Base-by-base conservation (phyloP, 495 filamentous ascomycete species). In the Aspergillus saccharolyticus region DNA sequence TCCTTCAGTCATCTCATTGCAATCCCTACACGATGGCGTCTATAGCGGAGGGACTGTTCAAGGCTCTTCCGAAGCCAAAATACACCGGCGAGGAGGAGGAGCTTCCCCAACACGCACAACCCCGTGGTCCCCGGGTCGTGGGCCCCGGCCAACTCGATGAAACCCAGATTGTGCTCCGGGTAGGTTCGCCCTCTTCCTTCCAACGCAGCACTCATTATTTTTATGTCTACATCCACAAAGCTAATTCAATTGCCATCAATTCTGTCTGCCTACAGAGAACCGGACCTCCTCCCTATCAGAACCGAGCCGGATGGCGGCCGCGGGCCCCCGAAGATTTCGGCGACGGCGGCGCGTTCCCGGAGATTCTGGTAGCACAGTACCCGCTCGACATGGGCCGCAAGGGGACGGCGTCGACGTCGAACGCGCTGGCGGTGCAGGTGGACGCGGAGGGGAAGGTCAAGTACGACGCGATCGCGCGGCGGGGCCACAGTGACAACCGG, bases 331-430 rank as follows among this genome's bases (percentile, higher is more conserved):
- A 97, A 71, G 95, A 97, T 73, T 97, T 89, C 74, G 92, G 89
- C 64, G 92, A 97, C 78, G 94, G 94, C 56, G 94, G 94, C 64
- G 91, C 93, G 49, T 98, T 97, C 72, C 91, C 94, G 33, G 94
- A 98, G 70, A 86, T 98, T 45, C 85, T 88, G 21, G 83, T 97
- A 47, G 94, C 93, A 22, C 94, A 98, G 64, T 98, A 98, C 67
- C 93, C 93, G 44, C 85, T 95, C 33, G 88, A 93, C 57, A 95
- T 96, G 91, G 95, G 94, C 39, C 83, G 88, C 55, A 93, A 92
- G 71, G 74, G 75, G 28, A 77, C 81, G 17, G 74, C 86, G 1
- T 79, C 81, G 4, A 86, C 78, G 6, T 92, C 89, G 51, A 97
- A 96, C 70, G 91, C 93, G 48, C 84, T 98, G 28, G 87, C 91